Base-by-base conservation (phyloP, 2,329 filamentous ascomycete species). In the Penicillium nordicum region DNA sequence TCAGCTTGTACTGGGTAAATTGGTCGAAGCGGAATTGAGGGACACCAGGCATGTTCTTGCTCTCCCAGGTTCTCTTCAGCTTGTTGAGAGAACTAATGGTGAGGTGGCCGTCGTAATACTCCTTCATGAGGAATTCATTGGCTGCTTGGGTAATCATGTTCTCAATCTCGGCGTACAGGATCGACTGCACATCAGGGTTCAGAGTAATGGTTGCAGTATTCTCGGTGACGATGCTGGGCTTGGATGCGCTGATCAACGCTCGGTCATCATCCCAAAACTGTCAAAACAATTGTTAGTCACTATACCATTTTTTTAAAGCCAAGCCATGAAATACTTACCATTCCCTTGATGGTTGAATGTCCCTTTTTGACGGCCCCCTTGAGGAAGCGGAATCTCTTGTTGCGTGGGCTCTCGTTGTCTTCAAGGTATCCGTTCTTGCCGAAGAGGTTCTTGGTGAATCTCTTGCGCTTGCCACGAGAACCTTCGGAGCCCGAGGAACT, bases 11-110 rank as follows among this genome's bases (percentile, higher is more conserved):
- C 62, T 83, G 80, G 9, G 79, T 82, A 21, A 67, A 66, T 64
- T 81, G 78, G 63, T 82, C 80, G 61, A 80, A 83, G 59, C 77
- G 76, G 63, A 83, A 83, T 57, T 82, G 77, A 9, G 76, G 69
- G 23, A 82, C 79, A 40, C 74, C 72, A 16, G 78, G 76, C 11
- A 79, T 70, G 47, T 80, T 79, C 55, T 78, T 79, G 1, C 67
- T 70, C 80, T 69, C 70, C 80, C 80, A 80, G 57, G 65, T 69
- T 30, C 68, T 67, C 43, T 65, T 71, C 37, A 76, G 57, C 50
- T 72, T 75, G 23, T 64, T 65, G 52, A 80, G 68, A 5, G 75
- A 77, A 16, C 75, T 72, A 6, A 64, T 59, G 1, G 71, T 72
- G 41, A 80, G 67, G 29, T 73, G 73, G 4, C 71, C 70, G 21